A percentile compares a stretch with the other conserved stretches of the same genome.
phyloP scores from a whole-genome alignment of 768 basidiomycete genomes.

The Boletus rubroflammeus region DNA sequence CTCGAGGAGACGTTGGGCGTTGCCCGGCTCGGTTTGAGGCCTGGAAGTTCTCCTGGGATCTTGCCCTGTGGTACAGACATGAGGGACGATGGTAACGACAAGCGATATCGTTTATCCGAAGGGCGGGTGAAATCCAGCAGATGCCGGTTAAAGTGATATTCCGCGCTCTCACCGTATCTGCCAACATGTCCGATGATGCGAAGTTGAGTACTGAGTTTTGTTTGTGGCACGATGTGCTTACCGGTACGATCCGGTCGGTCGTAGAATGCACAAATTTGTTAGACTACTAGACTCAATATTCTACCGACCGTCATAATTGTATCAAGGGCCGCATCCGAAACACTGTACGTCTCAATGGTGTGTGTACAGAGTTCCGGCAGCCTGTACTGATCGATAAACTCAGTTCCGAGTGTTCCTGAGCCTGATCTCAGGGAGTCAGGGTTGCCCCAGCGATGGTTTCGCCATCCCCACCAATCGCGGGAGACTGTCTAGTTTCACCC shows the following conservation, averaged over 20 bases:
- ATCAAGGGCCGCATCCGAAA: background rate
- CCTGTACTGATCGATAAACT: background rate
- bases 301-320: no score
- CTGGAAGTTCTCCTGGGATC: conserved; percentile 10
- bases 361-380: background rate
- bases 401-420: background rate
- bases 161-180: background rate
- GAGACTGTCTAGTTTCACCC: background rate
- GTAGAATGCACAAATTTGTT: no score
- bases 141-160: background rate
- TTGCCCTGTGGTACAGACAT: conserved; percentile 18
- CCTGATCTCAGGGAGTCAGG: background rate
- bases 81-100: background rate
- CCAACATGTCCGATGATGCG: background rate
- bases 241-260: no score
- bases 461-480: background rate
- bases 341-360: conserved; percentile 1
- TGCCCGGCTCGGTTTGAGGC: conserved; percentile 1
- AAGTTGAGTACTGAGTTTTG: background rate
- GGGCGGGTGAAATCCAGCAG: background rate
- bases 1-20: conserved; percentile 5
- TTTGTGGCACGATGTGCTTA: background rate
- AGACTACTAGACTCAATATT: no score
- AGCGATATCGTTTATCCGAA: background rate
- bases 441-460: background rate